Conservation (phyloP, 176 grass and related monocot species). For the Avena eriantha region DNA sequence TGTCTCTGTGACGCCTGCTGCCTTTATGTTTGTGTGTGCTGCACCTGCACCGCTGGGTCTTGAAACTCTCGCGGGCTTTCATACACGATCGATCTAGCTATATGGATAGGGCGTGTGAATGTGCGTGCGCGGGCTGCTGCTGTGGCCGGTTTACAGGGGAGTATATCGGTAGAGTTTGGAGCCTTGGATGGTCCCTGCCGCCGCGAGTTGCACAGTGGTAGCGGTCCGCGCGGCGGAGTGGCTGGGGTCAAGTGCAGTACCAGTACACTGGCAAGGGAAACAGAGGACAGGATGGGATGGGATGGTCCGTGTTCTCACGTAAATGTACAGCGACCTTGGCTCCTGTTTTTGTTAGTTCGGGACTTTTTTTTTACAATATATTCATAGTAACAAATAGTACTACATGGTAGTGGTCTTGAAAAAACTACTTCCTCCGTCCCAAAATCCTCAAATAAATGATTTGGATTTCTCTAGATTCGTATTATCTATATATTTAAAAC, state of each 20-base stretch:
- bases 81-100: slow-evolving; percentile 7
- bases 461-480: too few species aligned
- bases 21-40: slow-evolving; percentile 28
- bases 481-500: too few species aligned
- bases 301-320: neutral
- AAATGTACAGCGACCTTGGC: neutral
- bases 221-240: neutral
- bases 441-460: too few species aligned
- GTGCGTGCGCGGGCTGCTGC: neutral
- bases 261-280: neutral
- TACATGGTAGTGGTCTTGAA: too few species aligned
- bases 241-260: neutral
- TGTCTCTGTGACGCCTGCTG: neutral
- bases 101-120: slow-evolving; percentile 33
- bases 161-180: neutral
- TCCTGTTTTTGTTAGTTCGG: neutral
- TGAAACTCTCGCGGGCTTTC: slow-evolving; percentile 39
- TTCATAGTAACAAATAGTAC: too few species aligned
- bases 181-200: neutral
- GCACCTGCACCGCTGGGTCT: neutral
- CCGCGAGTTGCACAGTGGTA: neutral
- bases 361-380: neutral
- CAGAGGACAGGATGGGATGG: neutral
- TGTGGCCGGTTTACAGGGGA: neutral
- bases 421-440: too few species aligned